Base-by-base conservation (phyloP, 2,329 filamentous ascomycete species). In the Venturia carpophila region DNA sequence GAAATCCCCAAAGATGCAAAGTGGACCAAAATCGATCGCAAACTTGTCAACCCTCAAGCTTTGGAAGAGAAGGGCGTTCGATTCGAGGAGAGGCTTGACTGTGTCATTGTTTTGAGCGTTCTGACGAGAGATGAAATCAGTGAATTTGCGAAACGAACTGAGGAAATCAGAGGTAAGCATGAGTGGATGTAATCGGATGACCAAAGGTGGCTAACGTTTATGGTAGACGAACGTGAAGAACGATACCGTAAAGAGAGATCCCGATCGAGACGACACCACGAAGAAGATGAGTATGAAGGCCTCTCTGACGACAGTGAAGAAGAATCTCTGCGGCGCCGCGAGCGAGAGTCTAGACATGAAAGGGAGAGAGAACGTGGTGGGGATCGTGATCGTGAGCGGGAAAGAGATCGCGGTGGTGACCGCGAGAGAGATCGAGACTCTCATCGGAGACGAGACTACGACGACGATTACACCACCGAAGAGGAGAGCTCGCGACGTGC, bases 1-100 rank as follows among this genome's bases (percentile, higher is more conserved):
- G 88, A 90, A 47, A 90, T 91, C 41, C 89, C 89, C 0, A 42
- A 49, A 27, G 64, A 56, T 30, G 64, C 64, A 1, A 64, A 64
- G 49, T 97, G 92, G 92, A 97, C 92, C 60, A 96, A 94, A 78
- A 92, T 97, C 72, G 90, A 89, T 73, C 86, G 92, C 65, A 87
- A 88, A 69, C 83, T 96, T 65, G 92, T 97, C 71, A 97, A 95
- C 70, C 92, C 92, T 0, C 89, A 93, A 70, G 92, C 92, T 0
- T 78, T 97, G 60, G 89, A 90, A 66, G 83, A 90, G 67, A 89
- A 90, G n/a, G 90, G 94, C 71, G 92, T 97, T 78, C 83, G 93
- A 39, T 97, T 89, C 69, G 93, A 97, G 76, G 90, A 95, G 70
- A 85, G 92, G n/a, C 85, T 92, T 67, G 92, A 96, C 72, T 95